These are phyloP conservation scores for Lentinus brumalis DNA, from an alignment of 768 basidiomycete genomes.

Conservation along the genomic window DNA sequence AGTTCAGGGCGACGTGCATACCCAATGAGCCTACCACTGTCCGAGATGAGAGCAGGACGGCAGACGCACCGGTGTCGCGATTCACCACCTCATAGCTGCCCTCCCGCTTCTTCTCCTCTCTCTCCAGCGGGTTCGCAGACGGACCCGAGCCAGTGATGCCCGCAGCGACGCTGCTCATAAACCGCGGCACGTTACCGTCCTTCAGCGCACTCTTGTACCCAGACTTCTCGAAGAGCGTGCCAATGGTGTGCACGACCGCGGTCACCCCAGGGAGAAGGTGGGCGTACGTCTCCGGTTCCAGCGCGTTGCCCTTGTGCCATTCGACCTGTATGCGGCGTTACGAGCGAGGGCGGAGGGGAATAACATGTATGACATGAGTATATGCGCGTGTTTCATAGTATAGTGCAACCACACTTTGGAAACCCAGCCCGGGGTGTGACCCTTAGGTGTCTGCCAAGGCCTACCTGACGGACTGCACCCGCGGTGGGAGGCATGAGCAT, in stretches of 20 bases:
- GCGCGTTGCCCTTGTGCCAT: conserved; percentile 86
- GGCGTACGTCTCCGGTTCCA: conserved; percentile 72
- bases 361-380: background rate
- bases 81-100: conserved; percentile 81
- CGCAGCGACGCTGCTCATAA: conserved; percentile 50
- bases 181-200: conserved; percentile 54
- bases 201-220: conserved; percentile 78
- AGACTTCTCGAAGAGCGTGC: conserved; percentile 81
- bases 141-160: conserved; percentile 36
- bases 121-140: conserved; percentile 57
- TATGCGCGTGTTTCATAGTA: conserved; percentile 7
- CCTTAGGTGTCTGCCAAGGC: conserved; percentile 86
- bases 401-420: conserved; percentile 52
- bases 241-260: conserved; percentile 92
- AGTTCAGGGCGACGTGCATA: background rate
- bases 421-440: conserved; percentile 87
- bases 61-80: conserved; percentile 78
- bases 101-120: conserved; percentile 32
- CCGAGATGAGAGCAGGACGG: background rate
- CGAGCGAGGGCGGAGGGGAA: background rate
- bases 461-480: conserved; percentile 74
- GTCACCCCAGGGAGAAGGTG: conserved; percentile 64
- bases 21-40: background rate
- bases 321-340: conserved; percentile 57
- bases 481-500: background rate